These are phyloP conservation scores for Pythium biforme DNA, from an alignment of 352 stramenopile species.

Conservation along the genomic window DNA sequence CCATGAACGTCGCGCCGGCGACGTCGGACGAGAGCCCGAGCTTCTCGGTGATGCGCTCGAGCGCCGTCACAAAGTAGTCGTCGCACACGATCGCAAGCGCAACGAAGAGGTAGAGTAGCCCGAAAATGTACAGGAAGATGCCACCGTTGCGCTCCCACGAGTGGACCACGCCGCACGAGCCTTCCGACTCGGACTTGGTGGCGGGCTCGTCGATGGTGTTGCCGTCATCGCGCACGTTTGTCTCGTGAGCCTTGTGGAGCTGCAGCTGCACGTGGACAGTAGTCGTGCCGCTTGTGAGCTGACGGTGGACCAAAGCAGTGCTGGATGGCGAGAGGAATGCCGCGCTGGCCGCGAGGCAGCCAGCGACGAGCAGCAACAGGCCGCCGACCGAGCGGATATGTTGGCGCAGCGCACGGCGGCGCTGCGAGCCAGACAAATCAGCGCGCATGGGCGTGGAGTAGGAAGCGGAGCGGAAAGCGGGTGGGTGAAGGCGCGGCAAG, in stretches of 20 bases:
- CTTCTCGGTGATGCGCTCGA: slow-evolving; percentile 74
- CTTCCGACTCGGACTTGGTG: slow-evolving; percentile 21
- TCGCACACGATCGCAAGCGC: slow-evolving; percentile 87
- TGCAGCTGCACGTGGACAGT: slow-evolving; percentile 3
- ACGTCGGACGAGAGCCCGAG: slow-evolving; percentile 71
- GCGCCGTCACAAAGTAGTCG: slow-evolving; percentile 83
- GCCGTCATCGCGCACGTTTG: background rate
- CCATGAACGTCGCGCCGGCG: slow-evolving; percentile 83
- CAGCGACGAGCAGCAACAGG: slow-evolving; percentile 11
- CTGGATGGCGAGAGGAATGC: slow-evolving; percentile 7
- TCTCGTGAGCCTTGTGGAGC: slow-evolving; percentile 9
- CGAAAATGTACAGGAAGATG: slow-evolving; percentile 59
- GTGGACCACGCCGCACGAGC: slow-evolving; percentile 32
- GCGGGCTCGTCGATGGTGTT: slow-evolving; percentile 20
- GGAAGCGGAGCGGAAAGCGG: background rate
- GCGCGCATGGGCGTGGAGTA: slow-evolving; percentile 6
- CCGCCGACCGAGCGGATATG: slow-evolving; percentile 18
- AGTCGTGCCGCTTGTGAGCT: slow-evolving; percentile 1
- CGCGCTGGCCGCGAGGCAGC: slow-evolving; percentile 10
- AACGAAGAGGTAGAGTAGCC: slow-evolving; percentile 78
- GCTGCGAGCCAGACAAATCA: background rate
- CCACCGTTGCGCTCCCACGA: slow-evolving; percentile 58
- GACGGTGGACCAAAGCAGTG: background rate
- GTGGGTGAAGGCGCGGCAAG: background rate
- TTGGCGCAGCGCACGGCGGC: slow-evolving; percentile 17